phyloP scores from a whole-genome alignment of 805 yeast genomes.

The Saccharomyces mikatae region DNA sequence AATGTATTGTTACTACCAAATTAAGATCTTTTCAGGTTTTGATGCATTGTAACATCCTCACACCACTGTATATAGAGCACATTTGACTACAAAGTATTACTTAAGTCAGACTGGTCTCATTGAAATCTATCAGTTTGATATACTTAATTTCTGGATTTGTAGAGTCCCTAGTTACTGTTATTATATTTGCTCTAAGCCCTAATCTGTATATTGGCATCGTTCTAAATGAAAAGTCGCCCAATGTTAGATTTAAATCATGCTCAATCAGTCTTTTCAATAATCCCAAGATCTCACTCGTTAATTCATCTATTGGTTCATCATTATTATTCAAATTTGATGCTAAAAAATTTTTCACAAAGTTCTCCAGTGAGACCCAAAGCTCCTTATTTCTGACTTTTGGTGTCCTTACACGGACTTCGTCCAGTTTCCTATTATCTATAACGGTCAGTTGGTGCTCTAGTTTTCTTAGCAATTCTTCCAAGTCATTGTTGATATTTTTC shows the following conservation, averaged over 20 bases:
- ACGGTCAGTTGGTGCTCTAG: constrained; percentile 1
- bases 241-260: constrained; percentile 12
- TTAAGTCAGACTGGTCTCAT: not conserved
- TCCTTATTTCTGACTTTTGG: constrained; percentile 4
- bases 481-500: constrained; percentile 12
- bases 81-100: not conserved
- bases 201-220: constrained; percentile 12
- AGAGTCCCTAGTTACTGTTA: constrained; percentile 2
- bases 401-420: not conserved
- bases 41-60: not conserved
- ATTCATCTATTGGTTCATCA: constrained; percentile 1
- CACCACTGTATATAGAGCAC: not conserved
- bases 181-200: constrained; percentile 11
- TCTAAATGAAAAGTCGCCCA: constrained; percentile 9
- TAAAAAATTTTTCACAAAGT: constrained; percentile 10
- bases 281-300: constrained; percentile 2
- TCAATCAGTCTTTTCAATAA: constrained; percentile 12
- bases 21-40: not conserved
- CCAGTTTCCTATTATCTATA: not conserved
- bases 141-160: constrained; percentile 3
- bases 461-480: constrained; percentile 8
- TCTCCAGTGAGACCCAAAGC: constrained; percentile 7
- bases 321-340: constrained; percentile 12
- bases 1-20: not conserved
- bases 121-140: constrained; percentile 18